These are phyloP conservation scores for Tolypocladium nubicola DNA, from an alignment of 2,329 filamentous ascomycete species.

Conservation along the genomic window DNA sequence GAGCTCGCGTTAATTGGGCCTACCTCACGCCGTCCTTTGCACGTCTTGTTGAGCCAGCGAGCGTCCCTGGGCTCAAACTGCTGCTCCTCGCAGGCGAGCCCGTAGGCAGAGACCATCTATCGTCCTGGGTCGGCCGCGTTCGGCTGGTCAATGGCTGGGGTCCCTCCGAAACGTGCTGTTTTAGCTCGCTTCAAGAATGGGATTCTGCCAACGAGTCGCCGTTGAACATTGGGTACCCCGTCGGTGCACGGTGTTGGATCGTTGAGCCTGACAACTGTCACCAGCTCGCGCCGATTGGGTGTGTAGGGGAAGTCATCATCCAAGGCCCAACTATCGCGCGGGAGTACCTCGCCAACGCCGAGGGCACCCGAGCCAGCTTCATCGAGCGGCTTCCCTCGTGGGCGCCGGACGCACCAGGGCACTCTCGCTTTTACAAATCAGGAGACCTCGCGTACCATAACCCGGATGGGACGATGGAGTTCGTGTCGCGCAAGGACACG, in stretches of 20 bases:
- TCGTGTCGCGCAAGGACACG: neutral
- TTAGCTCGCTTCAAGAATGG: neutral
- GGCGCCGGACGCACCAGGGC: neutral
- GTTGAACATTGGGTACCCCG: neutral
- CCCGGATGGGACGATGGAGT: slow-evolving; percentile 7
- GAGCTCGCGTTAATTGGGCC: neutral
- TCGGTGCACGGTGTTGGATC: slow-evolving; percentile 1
- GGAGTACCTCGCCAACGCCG: slow-evolving; percentile 2
- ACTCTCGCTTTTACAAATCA: slow-evolving; percentile 5
- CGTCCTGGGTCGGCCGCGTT: slow-evolving; percentile 2
- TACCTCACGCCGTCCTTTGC: slow-evolving; percentile 3
- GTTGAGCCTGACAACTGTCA: neutral
- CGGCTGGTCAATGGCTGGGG: slow-evolving; percentile 6
- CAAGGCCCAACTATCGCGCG: slow-evolving; percentile 4
- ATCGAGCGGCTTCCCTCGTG: neutral
- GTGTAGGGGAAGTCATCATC: slow-evolving; percentile 5
- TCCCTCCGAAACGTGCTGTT: slow-evolving; percentile 2
- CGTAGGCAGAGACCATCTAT: slow-evolving; percentile 1
- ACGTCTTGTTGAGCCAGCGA: neutral
- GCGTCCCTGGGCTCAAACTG: slow-evolving; percentile 1
- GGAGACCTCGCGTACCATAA: slow-evolving; percentile 9
- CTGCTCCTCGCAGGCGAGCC: slow-evolving; percentile 4
- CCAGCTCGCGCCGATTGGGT: slow-evolving; percentile 2
- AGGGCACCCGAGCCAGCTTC: neutral
- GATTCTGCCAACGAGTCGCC: neutral